Base-by-base conservation (phyloP, 1,139 yeast species). In the Debaryomyces sp. region DNA sequence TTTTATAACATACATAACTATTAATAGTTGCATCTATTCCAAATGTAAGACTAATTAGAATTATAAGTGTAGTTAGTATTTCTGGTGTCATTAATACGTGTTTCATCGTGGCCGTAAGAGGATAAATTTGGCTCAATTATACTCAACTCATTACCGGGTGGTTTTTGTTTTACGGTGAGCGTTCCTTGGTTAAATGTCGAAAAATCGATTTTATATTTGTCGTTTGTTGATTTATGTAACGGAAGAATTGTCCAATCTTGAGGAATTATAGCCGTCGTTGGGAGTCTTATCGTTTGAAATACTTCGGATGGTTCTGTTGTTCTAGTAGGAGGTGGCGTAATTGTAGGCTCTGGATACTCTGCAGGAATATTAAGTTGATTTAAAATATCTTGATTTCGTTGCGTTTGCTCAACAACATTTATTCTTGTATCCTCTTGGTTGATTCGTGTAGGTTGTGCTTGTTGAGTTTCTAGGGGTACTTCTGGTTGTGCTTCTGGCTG, bases 191-290 rank as follows among this genome's bases (percentile, higher is more conserved):
- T 51, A 18, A 34, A 23, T 7, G 48, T 51, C 3, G 70, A 64
- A 39, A 63, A 48, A 30, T 52, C 51, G 6, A 68, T 66, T n/a
- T 45, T 50, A 47, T 63, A 68, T 23, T 51, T 50, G n/a, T 46
- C 49, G 9, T 50, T 52, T 4, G 49, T 48, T 2, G 47, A 33
- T 46, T 53, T 51, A 22, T 46, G 47, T 7, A 70, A 45, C 1
- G 77, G 77, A 18, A 72, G 50, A 6, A 69, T 36, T 1, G 66
- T 56, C 76, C 77, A 71, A 39, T 64, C 65, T 2, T 73, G 73
- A 6, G 77, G 77, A 9, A 70, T 45, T 2, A 68, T 39, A 1
- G 73, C 70, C 27, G 55, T 57, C 2, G 52, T 47, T 3, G 74
- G 73, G 27, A 63, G 54, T 4, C 47, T 40, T 13, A 67, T 60